Percentiles rank a stretch among this genome's conserved stretches.
Conservation (phyloP, 2,329 filamentous ascomycete genomes). For the Penicillium sp. region DNA sequence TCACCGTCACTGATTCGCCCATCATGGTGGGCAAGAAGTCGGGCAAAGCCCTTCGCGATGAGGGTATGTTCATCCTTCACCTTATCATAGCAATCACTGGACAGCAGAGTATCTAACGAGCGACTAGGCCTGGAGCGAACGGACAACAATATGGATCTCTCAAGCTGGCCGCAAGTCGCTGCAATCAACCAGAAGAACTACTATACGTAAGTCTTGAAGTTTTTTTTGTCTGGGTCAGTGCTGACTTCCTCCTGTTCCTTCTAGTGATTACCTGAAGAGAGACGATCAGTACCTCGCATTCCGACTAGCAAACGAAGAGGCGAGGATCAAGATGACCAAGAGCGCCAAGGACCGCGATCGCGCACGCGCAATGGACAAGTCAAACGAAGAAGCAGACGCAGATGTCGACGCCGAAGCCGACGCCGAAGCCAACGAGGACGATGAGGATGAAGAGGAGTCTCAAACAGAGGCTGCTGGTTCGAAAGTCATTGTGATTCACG, state of each 20-base stretch:
- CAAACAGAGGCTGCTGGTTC: constrained; percentile 71
- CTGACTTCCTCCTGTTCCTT: constrained; percentile 18
- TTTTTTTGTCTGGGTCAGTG: not conserved
- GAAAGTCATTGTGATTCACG: constrained; percentile 92
- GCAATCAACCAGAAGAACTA: constrained; percentile 99
- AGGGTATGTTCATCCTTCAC: constrained; percentile 46
- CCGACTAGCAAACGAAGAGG: constrained; percentile 84
- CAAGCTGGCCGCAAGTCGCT: constrained; percentile 86
- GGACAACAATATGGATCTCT: constrained; percentile 96
- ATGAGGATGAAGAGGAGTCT: constrained; percentile 58
- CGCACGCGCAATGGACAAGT: constrained; percentile 74
- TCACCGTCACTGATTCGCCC: constrained; percentile 14
- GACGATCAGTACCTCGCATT: constrained; percentile 94
- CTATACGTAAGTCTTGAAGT: constrained; percentile 71
- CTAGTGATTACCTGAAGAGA: constrained; percentile 93
- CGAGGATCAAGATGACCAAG: constrained; percentile 79
- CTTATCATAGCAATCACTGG: not conserved
- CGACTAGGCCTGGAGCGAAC: constrained; percentile 83
- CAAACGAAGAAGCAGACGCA: constrained; percentile 58
- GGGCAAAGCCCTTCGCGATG: constrained; percentile 63
- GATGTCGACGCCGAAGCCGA: constrained; percentile 48
- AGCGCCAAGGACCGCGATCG: constrained; percentile 86
- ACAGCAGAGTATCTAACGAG: constrained; percentile 13
- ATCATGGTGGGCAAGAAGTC: constrained; percentile 70
- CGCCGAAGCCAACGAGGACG: constrained; percentile 61